Evolutionary conservation across 352 stramenopile genomes (phyloP).

Genomic region (Elongisporangium undulatum): DNA sequence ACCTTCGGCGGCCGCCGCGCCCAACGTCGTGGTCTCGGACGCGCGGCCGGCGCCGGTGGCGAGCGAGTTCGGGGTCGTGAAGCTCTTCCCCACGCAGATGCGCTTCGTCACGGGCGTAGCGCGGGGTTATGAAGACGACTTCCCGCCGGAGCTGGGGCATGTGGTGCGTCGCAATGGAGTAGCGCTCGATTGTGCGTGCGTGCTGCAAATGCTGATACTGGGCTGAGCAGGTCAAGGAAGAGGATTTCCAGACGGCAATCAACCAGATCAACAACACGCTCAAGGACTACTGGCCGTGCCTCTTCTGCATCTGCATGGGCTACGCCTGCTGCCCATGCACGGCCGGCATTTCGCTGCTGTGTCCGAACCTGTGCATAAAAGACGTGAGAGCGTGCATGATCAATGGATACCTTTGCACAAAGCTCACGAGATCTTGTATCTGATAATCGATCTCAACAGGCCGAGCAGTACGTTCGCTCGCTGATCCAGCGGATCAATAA

Average conservation of each 20-base stretch:
- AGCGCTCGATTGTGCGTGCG: background rate
- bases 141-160: conserved; percentile 48
- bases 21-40: conserved; percentile 13
- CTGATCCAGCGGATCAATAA: conserved; percentile 60
- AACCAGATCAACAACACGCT: conserved; percentile 87
- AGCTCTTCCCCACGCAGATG: conserved; percentile 48
- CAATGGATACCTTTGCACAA: background rate
- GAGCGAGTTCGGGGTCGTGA: conserved; percentile 32
- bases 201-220: background rate
- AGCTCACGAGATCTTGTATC: background rate
- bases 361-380: conserved; percentile 68
- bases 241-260: conserved; percentile 66
- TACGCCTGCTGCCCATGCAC: conserved; percentile 68
- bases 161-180: conserved; percentile 21
- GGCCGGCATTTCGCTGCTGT: conserved; percentile 56
- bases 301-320: conserved; percentile 67
- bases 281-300: conserved; percentile 77
- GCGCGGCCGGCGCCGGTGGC: conserved; percentile 7
- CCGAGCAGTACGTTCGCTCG: conserved; percentile 62
- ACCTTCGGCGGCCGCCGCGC: conserved; percentile 9
- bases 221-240: conserved; percentile 29
- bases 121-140: conserved; percentile 67
- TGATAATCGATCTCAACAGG: conserved; percentile 17
- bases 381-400: conserved; percentile 18
- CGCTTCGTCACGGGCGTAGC: conserved; percentile 73